Evolutionary conservation across 306 rosid species (phyloP).

Genomic region (Castanopsis chinensis): DNA sequence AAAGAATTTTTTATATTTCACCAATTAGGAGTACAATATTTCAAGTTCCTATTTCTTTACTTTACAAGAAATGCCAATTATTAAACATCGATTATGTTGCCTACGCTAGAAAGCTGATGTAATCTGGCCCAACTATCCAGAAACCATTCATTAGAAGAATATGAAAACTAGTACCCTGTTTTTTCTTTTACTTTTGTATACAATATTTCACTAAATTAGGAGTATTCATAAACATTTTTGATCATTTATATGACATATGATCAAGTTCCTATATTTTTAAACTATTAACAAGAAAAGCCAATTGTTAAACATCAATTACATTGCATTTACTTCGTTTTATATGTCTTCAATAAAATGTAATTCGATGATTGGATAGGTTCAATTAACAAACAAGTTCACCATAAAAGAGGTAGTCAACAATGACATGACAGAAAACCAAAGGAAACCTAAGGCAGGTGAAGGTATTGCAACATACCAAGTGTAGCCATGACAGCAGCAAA

Average conservation of each 20-base stretch:
- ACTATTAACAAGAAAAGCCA: too few species aligned
- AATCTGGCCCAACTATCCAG: neutral
- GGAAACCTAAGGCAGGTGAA: neutral
- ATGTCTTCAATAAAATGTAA: neutral
- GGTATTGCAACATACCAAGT: conserved; percentile 48
- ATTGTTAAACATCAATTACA: too few species aligned
- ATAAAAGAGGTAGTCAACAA: neutral
- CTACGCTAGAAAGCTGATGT: neutral
- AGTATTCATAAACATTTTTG: too few species aligned
- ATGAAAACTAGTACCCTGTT: too few species aligned
- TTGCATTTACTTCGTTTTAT: neutral
- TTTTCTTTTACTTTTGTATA: too few species aligned
- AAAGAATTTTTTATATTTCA: neutral
- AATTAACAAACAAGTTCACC: neutral
- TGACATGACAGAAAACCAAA: neutral
- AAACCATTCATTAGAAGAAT: too few species aligned
- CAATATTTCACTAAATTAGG: too few species aligned
- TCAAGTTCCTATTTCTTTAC: neutral
- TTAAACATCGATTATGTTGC: neutral
- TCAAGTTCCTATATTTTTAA: too few species aligned
- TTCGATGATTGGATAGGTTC: neutral
- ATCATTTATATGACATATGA: too few species aligned
- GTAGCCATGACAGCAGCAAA: conserved; percentile 98
- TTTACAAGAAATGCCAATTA: neutral
- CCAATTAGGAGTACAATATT: neutral